Base-by-base conservation (phyloP, 1,284 basidiomycete genomes). In the Porodaedalea pini region DNA sequence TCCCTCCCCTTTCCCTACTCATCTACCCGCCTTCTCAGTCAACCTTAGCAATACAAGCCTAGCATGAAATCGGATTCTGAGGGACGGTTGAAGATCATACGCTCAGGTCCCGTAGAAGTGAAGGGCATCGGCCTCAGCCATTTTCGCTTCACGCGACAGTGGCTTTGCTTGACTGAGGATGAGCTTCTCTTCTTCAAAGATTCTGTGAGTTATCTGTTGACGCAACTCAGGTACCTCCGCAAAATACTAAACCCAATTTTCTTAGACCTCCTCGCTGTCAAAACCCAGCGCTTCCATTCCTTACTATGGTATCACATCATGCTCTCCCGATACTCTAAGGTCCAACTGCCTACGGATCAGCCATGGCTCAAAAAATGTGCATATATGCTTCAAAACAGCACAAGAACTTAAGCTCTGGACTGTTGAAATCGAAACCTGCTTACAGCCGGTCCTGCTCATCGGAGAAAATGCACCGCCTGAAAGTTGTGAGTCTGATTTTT, bases 131-230 rank as follows among this genome's bases (percentile, higher is more conserved):
- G 49, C 17, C 27, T 52, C 27, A 23, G 40, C 21, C 36, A 36
- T 37, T 23, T 54, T 29, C 29, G 45, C 10, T 56, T 55, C 49
- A 51, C 49, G 21, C 54, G 54, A 40, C 58, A 37, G 17, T 56
- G 54, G 58, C 13, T 60, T 8, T 60, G 54, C 41, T 29, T 60
- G 41, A 44, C 58, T 2, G 48, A 50, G 54, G 39, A 51, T 37
- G 54, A 56, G 21, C 43, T 56, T 7, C 58, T 56, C 25, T 56
- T 60, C 39, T 59, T 41, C 34, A 60, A 51, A 40, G 58, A 60
- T 31, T 44, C 39, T 7, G 58, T 60, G 39, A 32, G 57, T 56
- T 13, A 2, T 25, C 11, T n/a, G 4, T 4, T 23, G 23, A 4
- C 23, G 13, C 15, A 27, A 13, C 17, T 21, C 6, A 17, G 4